Evolutionary conservation across 2,329 filamentous ascomycete genomes (phyloP), one percentile per base, ranked within the genome.

Genomic region (Pseudopyricularia javanii): DNA sequence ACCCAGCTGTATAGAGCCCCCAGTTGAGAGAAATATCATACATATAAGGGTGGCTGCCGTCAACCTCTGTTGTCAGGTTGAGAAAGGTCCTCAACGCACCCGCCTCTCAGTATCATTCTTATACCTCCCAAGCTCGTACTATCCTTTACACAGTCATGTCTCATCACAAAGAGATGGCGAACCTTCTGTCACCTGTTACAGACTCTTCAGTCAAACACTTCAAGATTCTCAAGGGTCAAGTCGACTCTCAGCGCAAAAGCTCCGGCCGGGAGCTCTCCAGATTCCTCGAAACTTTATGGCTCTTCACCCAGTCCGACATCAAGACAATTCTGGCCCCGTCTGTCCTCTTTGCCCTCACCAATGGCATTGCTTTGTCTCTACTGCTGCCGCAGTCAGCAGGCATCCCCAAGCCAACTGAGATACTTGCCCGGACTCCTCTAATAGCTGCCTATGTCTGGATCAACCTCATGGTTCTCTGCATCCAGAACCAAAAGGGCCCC

Each of bases 251-350:
- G n/a, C 37, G 50, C 37, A 40, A 47, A 15, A 26, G 12, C 17
- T 22, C 50, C 9, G 28, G 11, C 17, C 40, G 40, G 14, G 50
- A 52, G 30, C 50, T 52, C 12, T 32, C 17, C 6, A 40, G 50
- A 9, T 52, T 52, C 30, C 40, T 47, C 7, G 37, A 52, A 14
- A 52, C 50, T 20, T 47, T 52, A 40, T 54, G 54, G 54, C 49
- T 55, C 30, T 55, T 55, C 43, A 55, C 49, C 34, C 26, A 49
- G 26, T 53, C 49, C 17, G 54, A 55, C 28, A 47, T 55, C 33
- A 55, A 55, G 40, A 55, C 51, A n/a, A 53, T 55, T 7, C 32
- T 53, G 24, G 20, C 49, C 8, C 54, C 54, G 24, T 53, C 33
- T 9, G 50, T 47, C n/a, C 20, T 49, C 6, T 55, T 55, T 15